Evolutionary conservation across 352 stramenopile genomes (phyloP).

Genomic region (Phytophthora boehmeriae): DNA sequence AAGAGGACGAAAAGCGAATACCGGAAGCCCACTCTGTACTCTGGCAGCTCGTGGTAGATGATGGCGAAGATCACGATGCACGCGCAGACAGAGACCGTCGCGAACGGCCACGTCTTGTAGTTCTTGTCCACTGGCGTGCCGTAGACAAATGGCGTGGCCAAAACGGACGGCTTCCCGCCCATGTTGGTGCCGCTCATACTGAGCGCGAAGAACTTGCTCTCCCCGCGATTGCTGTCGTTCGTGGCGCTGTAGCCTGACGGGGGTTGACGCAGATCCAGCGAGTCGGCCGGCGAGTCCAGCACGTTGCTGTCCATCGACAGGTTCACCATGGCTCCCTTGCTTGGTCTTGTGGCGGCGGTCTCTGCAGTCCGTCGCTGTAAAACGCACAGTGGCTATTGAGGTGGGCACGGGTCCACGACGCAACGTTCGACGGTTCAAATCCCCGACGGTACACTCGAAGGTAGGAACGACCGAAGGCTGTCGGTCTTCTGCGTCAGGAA

Average conservation of each 20-base stretch:
- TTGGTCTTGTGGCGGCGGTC: conserved; percentile 1
- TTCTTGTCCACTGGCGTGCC: conserved; percentile 78
- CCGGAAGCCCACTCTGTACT: conserved; percentile 70
- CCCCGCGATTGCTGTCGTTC: conserved; percentile 40
- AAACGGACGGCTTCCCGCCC: conserved; percentile 50
- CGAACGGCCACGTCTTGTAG: conserved; percentile 84
- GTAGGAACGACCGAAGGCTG: not conserved
- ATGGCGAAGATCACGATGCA: conserved; percentile 60
- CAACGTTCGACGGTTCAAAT: conserved; percentile 5
- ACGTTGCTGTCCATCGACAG: conserved; percentile 50
- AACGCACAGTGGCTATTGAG: conserved; percentile 16
- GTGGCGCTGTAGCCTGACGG: conserved; percentile 26
- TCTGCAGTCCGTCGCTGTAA: conserved; percentile 2
- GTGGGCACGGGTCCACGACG: conserved; percentile 1
- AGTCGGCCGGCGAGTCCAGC: conserved; percentile 44
- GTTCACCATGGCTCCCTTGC: conserved; percentile 38
- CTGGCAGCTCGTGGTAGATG: conserved; percentile 76
- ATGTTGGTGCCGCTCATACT: conserved; percentile 56
- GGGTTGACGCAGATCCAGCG: conserved; percentile 33
- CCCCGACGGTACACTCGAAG: not conserved
- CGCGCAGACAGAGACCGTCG: conserved; percentile 56
- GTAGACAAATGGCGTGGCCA: conserved; percentile 77
- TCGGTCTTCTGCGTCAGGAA: not conserved
- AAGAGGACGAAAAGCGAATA: conserved; percentile 72
- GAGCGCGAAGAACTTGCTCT: conserved; percentile 80